Evolutionary conservation across 805 yeast genomes (phyloP).

Genomic region (Candida pseudofarinosa): DNA sequence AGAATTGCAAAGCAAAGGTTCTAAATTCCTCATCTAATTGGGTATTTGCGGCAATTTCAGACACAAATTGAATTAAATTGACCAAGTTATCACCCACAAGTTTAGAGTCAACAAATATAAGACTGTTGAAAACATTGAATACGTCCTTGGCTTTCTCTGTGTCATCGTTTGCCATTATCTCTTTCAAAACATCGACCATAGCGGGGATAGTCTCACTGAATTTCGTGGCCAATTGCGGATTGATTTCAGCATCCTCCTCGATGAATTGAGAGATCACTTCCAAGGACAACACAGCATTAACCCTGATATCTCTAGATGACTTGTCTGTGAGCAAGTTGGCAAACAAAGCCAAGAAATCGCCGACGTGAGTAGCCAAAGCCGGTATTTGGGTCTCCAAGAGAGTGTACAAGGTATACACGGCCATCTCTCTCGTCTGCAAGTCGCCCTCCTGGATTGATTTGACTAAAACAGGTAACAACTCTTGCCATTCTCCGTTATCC

Average conservation of each 20-base stretch:
- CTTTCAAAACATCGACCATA: constrained; percentile 77
- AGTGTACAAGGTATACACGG: constrained; percentile 73
- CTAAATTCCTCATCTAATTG: constrained; percentile 76
- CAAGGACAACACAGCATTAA: constrained; percentile 77
- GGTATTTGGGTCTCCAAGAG: constrained; percentile 69
- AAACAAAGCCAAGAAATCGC: constrained; percentile 70
- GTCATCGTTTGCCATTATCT: constrained; percentile 68
- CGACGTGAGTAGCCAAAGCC: constrained; percentile 52
- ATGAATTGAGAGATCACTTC: constrained; percentile 64
- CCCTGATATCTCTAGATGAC: constrained; percentile 66
- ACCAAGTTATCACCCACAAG: constrained; percentile 73
- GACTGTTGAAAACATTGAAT: constrained; percentile 80
- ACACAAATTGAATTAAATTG: constrained; percentile 65
- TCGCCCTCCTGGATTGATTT: constrained; percentile 52
- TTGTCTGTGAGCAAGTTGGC: constrained; percentile 60
- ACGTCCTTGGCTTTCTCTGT: constrained; percentile 65
- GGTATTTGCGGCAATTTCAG: constrained; percentile 67
- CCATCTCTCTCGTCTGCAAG: constrained; percentile 69
- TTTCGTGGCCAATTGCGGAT: constrained; percentile 41
- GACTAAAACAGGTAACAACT: constrained; percentile 67
- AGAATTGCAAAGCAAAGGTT: constrained; percentile 77
- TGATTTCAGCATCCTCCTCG: constrained; percentile 54
- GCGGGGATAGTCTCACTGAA: constrained; percentile 70
- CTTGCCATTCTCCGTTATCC: constrained; percentile 63
- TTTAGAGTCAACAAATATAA: constrained; percentile 71